These are phyloP conservation scores for Paramecium caudatum DNA, from an alignment of 73 alveolate genomes.

Conservation along the genomic window DNA sequence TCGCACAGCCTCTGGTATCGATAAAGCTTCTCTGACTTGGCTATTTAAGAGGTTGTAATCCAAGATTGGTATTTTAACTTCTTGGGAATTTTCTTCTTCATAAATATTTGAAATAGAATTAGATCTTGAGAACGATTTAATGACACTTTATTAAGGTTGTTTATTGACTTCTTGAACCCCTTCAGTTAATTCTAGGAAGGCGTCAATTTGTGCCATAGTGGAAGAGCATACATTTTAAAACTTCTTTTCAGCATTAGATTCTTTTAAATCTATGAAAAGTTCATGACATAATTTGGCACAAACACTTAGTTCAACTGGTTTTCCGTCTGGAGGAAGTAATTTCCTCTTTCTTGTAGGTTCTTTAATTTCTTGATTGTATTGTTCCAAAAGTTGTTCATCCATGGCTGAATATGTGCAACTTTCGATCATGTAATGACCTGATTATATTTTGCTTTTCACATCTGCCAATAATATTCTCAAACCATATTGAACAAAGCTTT, in stretches of 20 bases:
- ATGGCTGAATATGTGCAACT: slow-evolving; percentile 59
- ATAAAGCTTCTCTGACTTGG: slow-evolving; percentile 33
- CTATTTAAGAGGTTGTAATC: background rate
- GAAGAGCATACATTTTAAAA: background rate
- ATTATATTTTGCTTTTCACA: background rate
- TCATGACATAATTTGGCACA: slow-evolving; percentile 64
- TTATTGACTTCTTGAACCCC: background rate
- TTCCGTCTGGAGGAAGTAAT: slow-evolving; percentile 53
- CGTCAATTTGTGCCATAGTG: background rate
- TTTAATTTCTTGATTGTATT: background rate
- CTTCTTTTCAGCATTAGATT: background rate
- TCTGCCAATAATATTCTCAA: background rate
- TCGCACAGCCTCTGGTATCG: background rate
- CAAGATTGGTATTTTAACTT: slow-evolving; percentile 6
- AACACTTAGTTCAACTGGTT: slow-evolving; percentile 55
- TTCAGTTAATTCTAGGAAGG: slow-evolving; percentile 15
- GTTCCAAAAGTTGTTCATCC: slow-evolving; percentile 29
- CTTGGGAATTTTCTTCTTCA: slow-evolving; percentile 37
- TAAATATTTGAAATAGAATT: slow-evolving; percentile 38
- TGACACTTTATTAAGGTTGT: background rate
- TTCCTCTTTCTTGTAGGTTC: slow-evolving; percentile 27
- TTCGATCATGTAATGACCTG: background rate
- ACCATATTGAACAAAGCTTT: slow-evolving; percentile 26
- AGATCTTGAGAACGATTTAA: background rate
- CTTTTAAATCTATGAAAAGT: background rate